Percentiles rank a stretch among this genome's conserved stretches.
phyloP scores from a whole-genome alignment of 2,329 filamentous ascomycete genomes.

The Aspergillus ochraceus region DNA sequence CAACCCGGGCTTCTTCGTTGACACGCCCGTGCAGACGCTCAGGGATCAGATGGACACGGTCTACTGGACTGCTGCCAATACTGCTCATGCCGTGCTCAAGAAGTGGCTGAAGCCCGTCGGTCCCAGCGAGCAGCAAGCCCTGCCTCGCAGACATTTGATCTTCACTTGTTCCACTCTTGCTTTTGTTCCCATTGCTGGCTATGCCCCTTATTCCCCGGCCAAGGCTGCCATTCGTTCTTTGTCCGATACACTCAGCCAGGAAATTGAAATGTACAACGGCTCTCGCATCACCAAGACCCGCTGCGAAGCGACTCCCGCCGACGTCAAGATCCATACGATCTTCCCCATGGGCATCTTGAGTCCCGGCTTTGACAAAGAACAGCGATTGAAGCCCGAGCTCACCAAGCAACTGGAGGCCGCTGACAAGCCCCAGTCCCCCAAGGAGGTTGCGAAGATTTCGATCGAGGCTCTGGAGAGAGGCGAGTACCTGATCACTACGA shows the following conservation, averaged over 20 bases:
- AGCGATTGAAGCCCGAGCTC: conserved; percentile 74
- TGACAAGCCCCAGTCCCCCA: conserved; percentile 77
- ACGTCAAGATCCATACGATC: conserved; percentile 77
- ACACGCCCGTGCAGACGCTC: conserved; percentile 66
- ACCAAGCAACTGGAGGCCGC: conserved; percentile 76
- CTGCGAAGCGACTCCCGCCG: conserved; percentile 53
- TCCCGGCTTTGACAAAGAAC: conserved; percentile 74
- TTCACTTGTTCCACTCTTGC: conserved; percentile 79
- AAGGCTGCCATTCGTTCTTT: conserved; percentile 84
- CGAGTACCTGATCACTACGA: conserved; percentile 75
- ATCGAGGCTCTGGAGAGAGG: conserved; percentile 77
- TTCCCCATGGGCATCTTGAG: conserved; percentile 81
- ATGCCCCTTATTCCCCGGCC: conserved; percentile 76
- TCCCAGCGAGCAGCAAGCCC: conserved; percentile 31
- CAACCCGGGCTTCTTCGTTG: conserved; percentile 73
- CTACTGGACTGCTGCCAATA: conserved; percentile 83
- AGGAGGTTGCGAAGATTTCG: conserved; percentile 70
- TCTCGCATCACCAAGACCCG: conserved; percentile 45
- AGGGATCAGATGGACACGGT: conserved; percentile 87
- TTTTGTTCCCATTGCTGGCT: conserved; percentile 77
- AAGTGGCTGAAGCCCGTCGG: conserved; percentile 63
- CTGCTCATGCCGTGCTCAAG: conserved; percentile 75
- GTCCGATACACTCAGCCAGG: conserved; percentile 79
- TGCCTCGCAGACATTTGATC: conserved; percentile 68
- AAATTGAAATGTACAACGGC: conserved; percentile 81